Percentiles rank a stretch among this genome's conserved stretches.
Conservation (phyloP, 2,329 filamentous ascomycete species). For the Calonectria multiphialidica region DNA sequence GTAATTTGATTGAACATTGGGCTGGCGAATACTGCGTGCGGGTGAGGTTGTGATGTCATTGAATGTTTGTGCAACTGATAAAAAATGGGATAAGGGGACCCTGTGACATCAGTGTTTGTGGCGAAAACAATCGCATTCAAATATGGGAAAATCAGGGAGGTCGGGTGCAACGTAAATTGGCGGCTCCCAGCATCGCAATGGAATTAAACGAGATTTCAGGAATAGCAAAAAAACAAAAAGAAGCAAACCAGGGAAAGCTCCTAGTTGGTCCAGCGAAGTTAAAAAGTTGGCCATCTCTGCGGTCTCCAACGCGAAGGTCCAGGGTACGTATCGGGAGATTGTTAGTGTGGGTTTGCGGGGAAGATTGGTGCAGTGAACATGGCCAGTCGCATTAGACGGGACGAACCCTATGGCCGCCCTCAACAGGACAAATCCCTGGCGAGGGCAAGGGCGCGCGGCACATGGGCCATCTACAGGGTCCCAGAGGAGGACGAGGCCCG, state of each 20-base stretch:
- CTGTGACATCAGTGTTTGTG: not conserved
- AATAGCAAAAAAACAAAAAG: not conserved
- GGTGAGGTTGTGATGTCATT: not conserved
- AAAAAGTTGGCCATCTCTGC: conserved; percentile 8
- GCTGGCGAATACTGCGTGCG: not conserved
- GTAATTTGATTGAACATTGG: not conserved
- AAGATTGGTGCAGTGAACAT: not conserved
- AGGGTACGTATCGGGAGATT: conserved; percentile 14
- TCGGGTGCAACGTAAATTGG: not conserved
- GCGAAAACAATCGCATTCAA: not conserved
- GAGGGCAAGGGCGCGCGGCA: conserved; percentile 6
- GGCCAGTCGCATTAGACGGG: not conserved
- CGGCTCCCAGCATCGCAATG: not conserved
- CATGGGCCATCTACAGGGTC: not conserved
- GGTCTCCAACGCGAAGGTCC: not conserved
- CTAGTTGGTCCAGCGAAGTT: not conserved
- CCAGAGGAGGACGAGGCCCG: not conserved
- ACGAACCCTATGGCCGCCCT: not conserved
- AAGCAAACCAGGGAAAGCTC: not conserved
- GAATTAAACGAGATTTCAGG: not conserved
- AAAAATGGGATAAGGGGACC: not conserved
- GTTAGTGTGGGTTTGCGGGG: conserved; percentile 8
- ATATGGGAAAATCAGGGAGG: not conserved
- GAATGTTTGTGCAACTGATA: not conserved
- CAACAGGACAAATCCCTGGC: not conserved